These are phyloP conservation scores for Alternaria triticina DNA, from an alignment of 2,329 filamentous ascomycete genomes.

Conservation along the genomic window DNA sequence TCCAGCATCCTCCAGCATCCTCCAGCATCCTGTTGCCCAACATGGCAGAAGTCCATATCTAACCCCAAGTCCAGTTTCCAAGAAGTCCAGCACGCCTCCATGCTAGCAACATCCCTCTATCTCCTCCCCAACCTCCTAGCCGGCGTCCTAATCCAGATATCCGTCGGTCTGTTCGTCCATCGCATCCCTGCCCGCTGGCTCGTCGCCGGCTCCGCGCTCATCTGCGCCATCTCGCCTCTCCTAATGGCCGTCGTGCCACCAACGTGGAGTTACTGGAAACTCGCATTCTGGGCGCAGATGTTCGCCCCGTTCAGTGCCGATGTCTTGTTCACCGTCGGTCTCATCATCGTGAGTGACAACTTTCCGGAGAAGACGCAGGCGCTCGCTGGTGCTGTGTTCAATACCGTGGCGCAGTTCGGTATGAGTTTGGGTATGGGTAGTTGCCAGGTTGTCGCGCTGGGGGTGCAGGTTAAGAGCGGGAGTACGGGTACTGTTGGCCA, in stretches of 20 bases:
- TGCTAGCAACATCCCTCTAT: constrained; percentile 48
- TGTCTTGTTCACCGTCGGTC: constrained; percentile 63
- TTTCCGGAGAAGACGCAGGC: constrained; percentile 65
- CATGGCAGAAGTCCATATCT: background rate
- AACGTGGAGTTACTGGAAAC: constrained; percentile 59
- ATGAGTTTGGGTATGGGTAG: constrained; percentile 44
- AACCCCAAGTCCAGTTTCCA: constrained; percentile 42
- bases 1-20: background rate
- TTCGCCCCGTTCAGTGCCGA: constrained; percentile 54
- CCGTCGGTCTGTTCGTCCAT: constrained; percentile 56
- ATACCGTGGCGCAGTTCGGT: constrained; percentile 64
- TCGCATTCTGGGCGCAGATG: constrained; percentile 52
- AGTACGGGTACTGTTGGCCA: constrained; percentile 5
- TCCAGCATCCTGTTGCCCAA: background rate
- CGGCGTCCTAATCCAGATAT: constrained; percentile 52
- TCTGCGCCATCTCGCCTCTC: constrained; percentile 57
- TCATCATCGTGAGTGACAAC: constrained; percentile 61
- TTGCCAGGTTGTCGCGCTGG: constrained; percentile 37
- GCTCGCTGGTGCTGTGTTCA: constrained; percentile 67
- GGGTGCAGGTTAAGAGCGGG: constrained; percentile 11
- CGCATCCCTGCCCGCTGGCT: constrained; percentile 52
- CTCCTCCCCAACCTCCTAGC: constrained; percentile 51
- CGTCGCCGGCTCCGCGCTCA: constrained; percentile 48
- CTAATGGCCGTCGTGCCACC: constrained; percentile 63
- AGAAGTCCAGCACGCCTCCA: constrained; percentile 45